Evolutionary conservation across 2,329 filamentous ascomycete genomes (phyloP).

Genomic region (Aspergillus puulaauensis): DNA sequence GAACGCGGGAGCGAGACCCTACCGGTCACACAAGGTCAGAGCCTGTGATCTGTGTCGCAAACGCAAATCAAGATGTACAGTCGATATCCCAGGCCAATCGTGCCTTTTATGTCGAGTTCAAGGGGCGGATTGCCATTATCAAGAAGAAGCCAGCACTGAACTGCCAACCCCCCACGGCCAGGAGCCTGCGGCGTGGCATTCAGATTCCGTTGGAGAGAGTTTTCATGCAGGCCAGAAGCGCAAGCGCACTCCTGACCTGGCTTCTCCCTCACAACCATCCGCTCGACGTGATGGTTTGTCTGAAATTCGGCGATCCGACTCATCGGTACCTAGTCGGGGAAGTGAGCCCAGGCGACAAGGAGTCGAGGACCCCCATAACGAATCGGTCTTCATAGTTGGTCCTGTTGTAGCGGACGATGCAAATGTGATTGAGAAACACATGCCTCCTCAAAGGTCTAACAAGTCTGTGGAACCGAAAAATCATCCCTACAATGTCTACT

Average conservation of each 20-base stretch:
- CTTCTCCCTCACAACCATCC: conserved; percentile 23
- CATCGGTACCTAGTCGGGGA: conserved; percentile 26
- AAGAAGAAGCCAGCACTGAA: conserved; percentile 37
- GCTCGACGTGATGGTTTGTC: conserved; percentile 18
- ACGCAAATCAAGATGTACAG: conserved; percentile 62
- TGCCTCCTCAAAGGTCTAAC: conserved; percentile 45
- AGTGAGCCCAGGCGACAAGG: conserved; percentile 33
- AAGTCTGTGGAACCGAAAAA: conserved; percentile 40
- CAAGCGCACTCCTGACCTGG: conserved; percentile 33
- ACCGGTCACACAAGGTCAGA: conserved; percentile 61
- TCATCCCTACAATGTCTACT: conserved; percentile 52
- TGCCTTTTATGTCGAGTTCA: conserved; percentile 61
- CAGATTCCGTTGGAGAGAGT: conserved; percentile 24
- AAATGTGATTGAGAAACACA: conserved; percentile 60
- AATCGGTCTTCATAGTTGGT: conserved; percentile 57
- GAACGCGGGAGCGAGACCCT: conserved; percentile 52
- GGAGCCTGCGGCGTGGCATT: conserved; percentile 30
- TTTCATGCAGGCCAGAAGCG: conserved; percentile 34
- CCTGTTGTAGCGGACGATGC: conserved; percentile 61
- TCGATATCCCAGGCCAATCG: conserved; percentile 52
- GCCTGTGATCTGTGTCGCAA: conserved; percentile 61
- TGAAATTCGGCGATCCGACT: conserved; percentile 25
- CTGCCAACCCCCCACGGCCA: conserved; percentile 23
- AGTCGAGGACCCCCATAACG: conserved; percentile 39
- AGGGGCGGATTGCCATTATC: conserved; percentile 57